Conservation (phyloP, 1,284 basidiomycete species). For the Papiliotrema terrestris region DNA sequence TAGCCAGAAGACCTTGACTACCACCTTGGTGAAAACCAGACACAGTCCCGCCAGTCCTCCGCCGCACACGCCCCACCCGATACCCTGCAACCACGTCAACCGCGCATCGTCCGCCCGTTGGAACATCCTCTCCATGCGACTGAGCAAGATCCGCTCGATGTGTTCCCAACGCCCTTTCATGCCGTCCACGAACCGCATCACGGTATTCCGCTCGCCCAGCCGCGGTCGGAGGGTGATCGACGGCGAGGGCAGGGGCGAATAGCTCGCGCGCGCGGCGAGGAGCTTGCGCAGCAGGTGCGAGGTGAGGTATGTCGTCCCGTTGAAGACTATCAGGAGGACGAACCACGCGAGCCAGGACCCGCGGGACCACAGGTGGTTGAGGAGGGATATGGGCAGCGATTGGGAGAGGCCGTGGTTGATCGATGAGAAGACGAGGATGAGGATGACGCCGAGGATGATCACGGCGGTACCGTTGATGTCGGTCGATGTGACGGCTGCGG, state of each 20-base stretch:
- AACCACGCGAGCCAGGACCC: conserved; percentile 85
- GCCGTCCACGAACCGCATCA: conserved; percentile 16
- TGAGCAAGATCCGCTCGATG: conserved; percentile 57
- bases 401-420: conserved; percentile 50
- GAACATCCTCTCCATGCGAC: conserved; percentile 69
- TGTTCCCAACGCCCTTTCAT: conserved; percentile 48
- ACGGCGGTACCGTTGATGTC: conserved; percentile 48
- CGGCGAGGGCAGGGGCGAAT: conserved; percentile 53
- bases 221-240: conserved; percentile 4
- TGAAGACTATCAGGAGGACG: conserved; percentile 67
- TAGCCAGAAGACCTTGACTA: conserved; percentile 41
- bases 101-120: conserved; percentile 73
- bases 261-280: conserved; percentile 39
- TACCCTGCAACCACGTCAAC: conserved; percentile 81
- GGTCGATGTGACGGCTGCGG: conserved; percentile 41
- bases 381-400: conserved; percentile 54
- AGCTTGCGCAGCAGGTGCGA: conserved; percentile 39
- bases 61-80: conserved; percentile 86
- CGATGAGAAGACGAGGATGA: conserved; percentile 48
- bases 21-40: conserved; percentile 86
- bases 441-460: conserved; percentile 49
- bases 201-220: conserved; percentile 22
- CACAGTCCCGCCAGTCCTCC: conserved; percentile 82
- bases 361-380: conserved; percentile 77
- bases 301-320: conserved; percentile 61